These are phyloP conservation scores for Serpula lacrymans DNA, from an alignment of 768 basidiomycete genomes.

Conservation along the genomic window DNA sequence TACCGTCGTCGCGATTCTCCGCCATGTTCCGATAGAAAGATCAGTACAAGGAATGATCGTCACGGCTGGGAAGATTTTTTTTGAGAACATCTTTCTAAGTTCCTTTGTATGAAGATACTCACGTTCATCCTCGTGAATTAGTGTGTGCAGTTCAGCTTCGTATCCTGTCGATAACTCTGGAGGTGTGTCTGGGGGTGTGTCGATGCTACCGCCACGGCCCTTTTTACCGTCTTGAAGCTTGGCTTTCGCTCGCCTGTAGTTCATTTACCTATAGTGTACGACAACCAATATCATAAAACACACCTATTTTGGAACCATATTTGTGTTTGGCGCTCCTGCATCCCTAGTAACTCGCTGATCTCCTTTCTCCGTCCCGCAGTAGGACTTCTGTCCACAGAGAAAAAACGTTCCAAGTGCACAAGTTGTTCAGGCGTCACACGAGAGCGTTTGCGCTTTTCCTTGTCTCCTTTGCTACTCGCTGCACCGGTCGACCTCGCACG, in stretches of 20 bases:
- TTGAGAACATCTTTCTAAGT: neutral
- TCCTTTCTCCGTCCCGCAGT: conserved; percentile 68
- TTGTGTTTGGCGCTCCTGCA: conserved; percentile 86
- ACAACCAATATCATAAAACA: conserved; percentile 11
- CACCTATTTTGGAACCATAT: conserved; percentile 90
- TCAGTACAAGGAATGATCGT: conserved; percentile 75
- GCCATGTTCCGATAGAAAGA: conserved; percentile 75
- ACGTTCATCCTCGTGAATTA: conserved; percentile 81
- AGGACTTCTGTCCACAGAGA: conserved; percentile 66
- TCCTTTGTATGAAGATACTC: conserved; percentile 26
- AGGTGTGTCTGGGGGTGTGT: conserved; percentile 44
- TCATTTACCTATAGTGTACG: neutral
- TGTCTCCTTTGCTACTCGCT: conserved; percentile 28
- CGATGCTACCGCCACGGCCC: conserved; percentile 28
- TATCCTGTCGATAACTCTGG: conserved; percentile 50
- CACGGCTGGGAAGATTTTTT: conserved; percentile 44
- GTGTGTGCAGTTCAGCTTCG: conserved; percentile 55
- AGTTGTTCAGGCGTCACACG: conserved; percentile 81
- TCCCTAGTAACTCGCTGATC: conserved; percentile 69
- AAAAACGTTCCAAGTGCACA: conserved; percentile 69
- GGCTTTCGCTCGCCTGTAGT: conserved; percentile 72
- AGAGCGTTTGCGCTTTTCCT: conserved; percentile 69
- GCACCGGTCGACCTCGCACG: conserved; percentile 29
- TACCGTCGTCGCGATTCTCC: conserved; percentile 57
- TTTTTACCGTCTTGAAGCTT: conserved; percentile 66